phyloP scores from a whole-genome alignment of 768 basidiomycete genomes.

The Fibroporia radiculosa region DNA sequence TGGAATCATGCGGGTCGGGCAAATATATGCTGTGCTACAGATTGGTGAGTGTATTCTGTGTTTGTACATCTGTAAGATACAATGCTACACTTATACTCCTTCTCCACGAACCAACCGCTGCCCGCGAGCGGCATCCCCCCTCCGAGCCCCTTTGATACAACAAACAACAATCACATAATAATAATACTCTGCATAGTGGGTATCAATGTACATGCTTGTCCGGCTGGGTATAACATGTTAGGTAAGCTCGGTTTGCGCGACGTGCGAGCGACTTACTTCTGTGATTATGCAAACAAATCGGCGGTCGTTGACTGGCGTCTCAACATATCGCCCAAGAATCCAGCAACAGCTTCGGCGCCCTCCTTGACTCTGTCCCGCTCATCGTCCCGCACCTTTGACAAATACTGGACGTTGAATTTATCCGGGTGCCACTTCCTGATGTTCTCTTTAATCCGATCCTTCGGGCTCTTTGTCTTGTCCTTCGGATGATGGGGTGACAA shows the following conservation, averaged over 20 bases:
- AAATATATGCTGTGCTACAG: too few species aligned
- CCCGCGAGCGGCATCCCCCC: too few species aligned
- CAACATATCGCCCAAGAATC: constrained; percentile 66
- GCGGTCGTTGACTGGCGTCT: constrained; percentile 36
- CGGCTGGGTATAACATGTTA: constrained; percentile 1
- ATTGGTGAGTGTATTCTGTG: not conserved
- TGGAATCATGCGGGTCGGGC: too few species aligned
- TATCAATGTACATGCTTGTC: constrained; percentile 13
- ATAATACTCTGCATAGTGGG: constrained; percentile 15
- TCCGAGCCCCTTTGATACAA: not conserved
- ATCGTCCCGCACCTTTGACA: constrained; percentile 53
- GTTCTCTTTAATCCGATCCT: constrained; percentile 71
- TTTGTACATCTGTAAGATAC: not conserved
- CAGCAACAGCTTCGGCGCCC: constrained; percentile 66
- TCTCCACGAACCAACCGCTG: too few species aligned
- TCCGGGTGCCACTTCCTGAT: constrained; percentile 79
- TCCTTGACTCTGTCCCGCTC: constrained; percentile 62
- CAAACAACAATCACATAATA: not conserved
- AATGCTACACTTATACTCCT: too few species aligned
- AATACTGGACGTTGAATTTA: constrained; percentile 63
- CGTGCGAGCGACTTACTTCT: constrained; percentile 8
- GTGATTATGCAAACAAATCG: constrained; percentile 26
- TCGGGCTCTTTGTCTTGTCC: constrained; percentile 44
- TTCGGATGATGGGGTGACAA: constrained; percentile 47
- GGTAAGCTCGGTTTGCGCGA: not conserved